Evolutionary conservation across 2,329 filamentous ascomycete species (phyloP), one percentile per base, ranked within the genome.

Genomic region (Aspergillus nomiae): DNA sequence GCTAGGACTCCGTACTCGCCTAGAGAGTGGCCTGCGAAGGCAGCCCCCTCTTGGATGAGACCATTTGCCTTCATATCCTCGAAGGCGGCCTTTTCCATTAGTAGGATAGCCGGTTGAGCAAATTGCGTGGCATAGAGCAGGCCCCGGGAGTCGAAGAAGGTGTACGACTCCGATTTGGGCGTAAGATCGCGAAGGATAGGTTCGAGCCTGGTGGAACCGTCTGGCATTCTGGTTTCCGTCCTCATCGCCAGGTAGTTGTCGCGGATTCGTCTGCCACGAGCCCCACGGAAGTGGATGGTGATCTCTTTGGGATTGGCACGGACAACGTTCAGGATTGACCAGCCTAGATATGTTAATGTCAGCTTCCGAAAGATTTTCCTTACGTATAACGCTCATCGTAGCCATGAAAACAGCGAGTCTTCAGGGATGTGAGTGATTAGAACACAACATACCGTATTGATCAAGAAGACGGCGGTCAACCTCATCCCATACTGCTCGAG

Each of bases 41-140:
- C 95, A 85, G 92, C 96, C 81, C 97, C 92, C 61, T 91, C 86
- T 70, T 96, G 92, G 38, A 98, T 92, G 32, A 97, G 86, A 63
- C 94, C 94, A 85, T 96, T 97, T 70, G 92, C 38, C 38, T 41
- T 41, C 93, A 98, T 97, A 78, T 98, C 94, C 80, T 97, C 94
- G 72, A 97, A 98, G 71, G 92, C 95, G 56, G 94, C 94, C 86
- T 97, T 97, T 84, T 98, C 94, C 92, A 98, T 98, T 34, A 98
- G 86, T 0, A 95, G 97, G 71, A 98, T 84, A 46, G 94, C 94
- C 34, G 94, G 94, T 80, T 98, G 94, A 0, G 94, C 97, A 83
- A 98, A 98, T 77, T 98, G 95, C 3, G 94, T 98, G 2, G 94
- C 94, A 38, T 94, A 98, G 38, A 98, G 85, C 60, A 98, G 86